phyloP scores from a whole-genome alignment of 78 protist species.

The Dictyostelium citrinum region DNA sequence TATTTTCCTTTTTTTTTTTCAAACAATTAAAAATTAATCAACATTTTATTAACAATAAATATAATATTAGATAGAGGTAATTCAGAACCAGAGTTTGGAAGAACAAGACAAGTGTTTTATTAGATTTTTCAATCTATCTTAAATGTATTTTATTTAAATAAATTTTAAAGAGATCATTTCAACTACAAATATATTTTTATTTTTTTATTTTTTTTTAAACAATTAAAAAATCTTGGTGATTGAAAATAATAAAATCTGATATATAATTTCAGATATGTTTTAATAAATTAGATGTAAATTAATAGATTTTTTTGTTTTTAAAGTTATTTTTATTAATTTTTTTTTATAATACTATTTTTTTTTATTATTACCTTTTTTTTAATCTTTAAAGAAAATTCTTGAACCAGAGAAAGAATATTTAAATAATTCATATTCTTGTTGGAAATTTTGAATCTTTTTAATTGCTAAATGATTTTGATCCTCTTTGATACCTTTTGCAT shows the following conservation, averaged over 20 bases:
- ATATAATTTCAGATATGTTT: too few relatives aligned
- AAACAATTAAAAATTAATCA: not conserved
- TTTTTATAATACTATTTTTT: not conserved
- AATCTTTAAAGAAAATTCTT: slow-evolving; percentile 86
- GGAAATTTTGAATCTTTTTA: slow-evolving; percentile 52
- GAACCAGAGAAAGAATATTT: slow-evolving; percentile 85
- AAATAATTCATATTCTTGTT: slow-evolving; percentile 86
- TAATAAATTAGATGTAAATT: too few relatives aligned
- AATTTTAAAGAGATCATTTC: not conserved
- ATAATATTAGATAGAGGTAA: not conserved
- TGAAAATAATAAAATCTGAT: too few relatives aligned
- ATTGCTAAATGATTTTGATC: slow-evolving; percentile 66
- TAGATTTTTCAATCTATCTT: not conserved
- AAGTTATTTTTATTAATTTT: not conserved
- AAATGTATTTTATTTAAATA: not conserved
- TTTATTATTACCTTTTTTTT: not conserved
- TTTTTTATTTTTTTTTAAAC: not conserved
- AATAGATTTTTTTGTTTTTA: not conserved
- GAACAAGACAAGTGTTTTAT: not conserved
- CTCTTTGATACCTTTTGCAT: slow-evolving; percentile 41
- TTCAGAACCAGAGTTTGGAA: not conserved
- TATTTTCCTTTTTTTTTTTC: not conserved
- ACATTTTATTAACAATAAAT: too few relatives aligned
- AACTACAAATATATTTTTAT: not conserved
- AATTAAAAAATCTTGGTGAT: too few relatives aligned